A percentile compares a stretch with the other conserved stretches of the same genome.
Evolutionary conservation across 2,329 filamentous ascomycete species (phyloP).

Genomic region (Rhinocladiella similis): DNA sequence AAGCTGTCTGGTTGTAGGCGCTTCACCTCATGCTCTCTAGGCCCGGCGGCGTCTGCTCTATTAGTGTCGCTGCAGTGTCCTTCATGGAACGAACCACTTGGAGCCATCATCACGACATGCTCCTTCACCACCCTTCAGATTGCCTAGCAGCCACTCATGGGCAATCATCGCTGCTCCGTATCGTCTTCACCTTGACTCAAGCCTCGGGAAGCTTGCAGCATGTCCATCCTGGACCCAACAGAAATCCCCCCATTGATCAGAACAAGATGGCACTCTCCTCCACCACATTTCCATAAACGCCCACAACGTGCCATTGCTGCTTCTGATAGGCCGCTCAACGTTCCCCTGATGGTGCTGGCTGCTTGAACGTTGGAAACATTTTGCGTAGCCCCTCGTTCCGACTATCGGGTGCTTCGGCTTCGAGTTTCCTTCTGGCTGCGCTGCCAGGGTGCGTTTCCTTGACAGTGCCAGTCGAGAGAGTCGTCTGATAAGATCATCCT

Average conservation of each 20-base stretch:
- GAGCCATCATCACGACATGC: neutral
- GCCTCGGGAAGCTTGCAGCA: neutral
- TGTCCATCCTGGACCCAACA: neutral
- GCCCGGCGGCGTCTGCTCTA: neutral
- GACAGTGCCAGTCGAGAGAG: constrained; percentile 6
- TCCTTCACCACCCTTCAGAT: neutral
- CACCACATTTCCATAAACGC: neutral
- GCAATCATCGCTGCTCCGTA: neutral
- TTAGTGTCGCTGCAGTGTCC: neutral
- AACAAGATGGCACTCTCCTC: neutral
- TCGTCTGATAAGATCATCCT: constrained; percentile 16
- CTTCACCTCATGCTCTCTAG: neutral
- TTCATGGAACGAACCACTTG: neutral
- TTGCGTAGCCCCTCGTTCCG: neutral
- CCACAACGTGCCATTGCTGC: neutral
- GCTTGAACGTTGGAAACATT: neutral
- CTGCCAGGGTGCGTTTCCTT: constrained; percentile 7
- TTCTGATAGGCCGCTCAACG: neutral
- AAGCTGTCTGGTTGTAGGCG: neutral
- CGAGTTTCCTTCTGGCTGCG: neutral
- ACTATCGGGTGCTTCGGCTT: too few relatives aligned
- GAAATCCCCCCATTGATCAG: neutral
- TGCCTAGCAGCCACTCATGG: neutral
- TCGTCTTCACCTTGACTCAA: neutral
- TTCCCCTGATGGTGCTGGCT: neutral